A percentile compares a stretch with the other conserved stretches of the same genome.
These are phyloP conservation scores for Xylaria sp. DNA, from an alignment of 2,329 filamentous ascomycete genomes.

Conservation along the genomic window DNA sequence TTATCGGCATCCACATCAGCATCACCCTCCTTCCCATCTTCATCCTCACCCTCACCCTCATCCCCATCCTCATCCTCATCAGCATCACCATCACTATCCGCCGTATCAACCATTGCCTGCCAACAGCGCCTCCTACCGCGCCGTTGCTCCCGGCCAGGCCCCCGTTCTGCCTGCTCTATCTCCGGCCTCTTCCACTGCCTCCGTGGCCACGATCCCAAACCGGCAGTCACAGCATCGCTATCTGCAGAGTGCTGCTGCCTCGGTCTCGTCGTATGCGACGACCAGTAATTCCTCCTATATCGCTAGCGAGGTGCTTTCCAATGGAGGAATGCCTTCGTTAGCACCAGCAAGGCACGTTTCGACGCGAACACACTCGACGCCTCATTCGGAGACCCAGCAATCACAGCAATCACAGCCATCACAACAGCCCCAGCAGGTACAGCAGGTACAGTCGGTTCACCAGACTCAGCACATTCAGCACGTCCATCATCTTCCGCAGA, in stretches of 20 bases:
- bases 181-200: slow-evolving; percentile 33
- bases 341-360: slow-evolving; percentile 31
- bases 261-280: slow-evolving; percentile 29
- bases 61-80: slow-evolving; percentile 48
- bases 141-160: slow-evolving; percentile 23
- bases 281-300: slow-evolving; percentile 22
- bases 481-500: too few species aligned
- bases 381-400: slow-evolving; percentile 31
- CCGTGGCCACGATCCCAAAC: slow-evolving; percentile 30
- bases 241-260: not conserved
- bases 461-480: not conserved
- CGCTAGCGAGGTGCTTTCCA: slow-evolving; percentile 26
- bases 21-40: slow-evolving; percentile 57
- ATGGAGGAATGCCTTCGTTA: slow-evolving; percentile 36
- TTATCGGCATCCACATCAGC: slow-evolving; percentile 51
- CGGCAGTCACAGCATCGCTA: slow-evolving; percentile 28
- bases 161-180: slow-evolving; percentile 36
- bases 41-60: slow-evolving; percentile 61
- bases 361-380: slow-evolving; percentile 32
- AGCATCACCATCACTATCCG: slow-evolving; percentile 53
- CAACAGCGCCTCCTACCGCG: slow-evolving; percentile 40
- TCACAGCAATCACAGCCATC: not conserved
- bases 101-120: slow-evolving; percentile 26
- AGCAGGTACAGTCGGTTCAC: not conserved
- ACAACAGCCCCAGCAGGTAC: not conserved